These are phyloP conservation scores for Cudoniella acicularis DNA, from an alignment of 495 filamentous ascomycete genomes.

Conservation along the genomic window DNA sequence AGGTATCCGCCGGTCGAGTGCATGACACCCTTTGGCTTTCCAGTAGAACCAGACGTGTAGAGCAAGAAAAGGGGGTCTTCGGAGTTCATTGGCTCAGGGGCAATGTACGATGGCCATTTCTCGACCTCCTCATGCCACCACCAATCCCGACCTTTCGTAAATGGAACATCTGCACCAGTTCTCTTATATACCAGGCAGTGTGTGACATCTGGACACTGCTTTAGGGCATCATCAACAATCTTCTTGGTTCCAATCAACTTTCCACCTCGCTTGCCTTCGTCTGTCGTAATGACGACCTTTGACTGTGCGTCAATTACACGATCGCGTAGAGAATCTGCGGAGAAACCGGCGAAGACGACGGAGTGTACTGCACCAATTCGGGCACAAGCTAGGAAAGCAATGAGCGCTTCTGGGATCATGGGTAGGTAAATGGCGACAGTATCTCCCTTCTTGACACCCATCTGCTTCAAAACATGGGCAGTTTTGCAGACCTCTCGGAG, in stretches of 20 bases:
- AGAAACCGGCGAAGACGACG: conserved; percentile 98
- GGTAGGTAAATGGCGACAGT: conserved; percentile 96
- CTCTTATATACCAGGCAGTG: conserved; percentile 91
- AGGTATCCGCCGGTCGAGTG: conserved; percentile 96
- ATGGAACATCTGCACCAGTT: conserved; percentile 88
- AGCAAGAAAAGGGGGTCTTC: conserved; percentile 97
- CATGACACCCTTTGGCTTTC: conserved; percentile 98
- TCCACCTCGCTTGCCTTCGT: conserved; percentile 96
- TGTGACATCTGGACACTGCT: conserved; percentile 89
- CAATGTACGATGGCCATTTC: conserved; percentile 88
- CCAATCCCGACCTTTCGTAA: conserved; percentile 81
- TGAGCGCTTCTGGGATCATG: conserved; percentile 95
- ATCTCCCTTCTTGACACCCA: conserved; percentile 97
- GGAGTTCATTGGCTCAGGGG: conserved; percentile 81
- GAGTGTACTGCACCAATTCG: conserved; percentile 97
- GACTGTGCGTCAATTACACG: conserved; percentile 88
- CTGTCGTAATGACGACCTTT: conserved; percentile 91
- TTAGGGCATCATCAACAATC: conserved; percentile 97
- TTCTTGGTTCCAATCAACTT: conserved; percentile 99
- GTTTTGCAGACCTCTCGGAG: conserved; percentile 86
- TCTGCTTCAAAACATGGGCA: conserved; percentile 81
- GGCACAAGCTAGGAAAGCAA: conserved; percentile 86
- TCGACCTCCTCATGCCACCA: conserved; percentile 99
- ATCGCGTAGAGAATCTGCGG: conserved; percentile 92
- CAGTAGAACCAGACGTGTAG: conserved; percentile 96